A percentile compares a stretch with the other conserved stretches of the same genome.
Evolutionary conservation across 169 alveolate species (phyloP).

Genomic region (Plasmodium blacklocki): DNA sequence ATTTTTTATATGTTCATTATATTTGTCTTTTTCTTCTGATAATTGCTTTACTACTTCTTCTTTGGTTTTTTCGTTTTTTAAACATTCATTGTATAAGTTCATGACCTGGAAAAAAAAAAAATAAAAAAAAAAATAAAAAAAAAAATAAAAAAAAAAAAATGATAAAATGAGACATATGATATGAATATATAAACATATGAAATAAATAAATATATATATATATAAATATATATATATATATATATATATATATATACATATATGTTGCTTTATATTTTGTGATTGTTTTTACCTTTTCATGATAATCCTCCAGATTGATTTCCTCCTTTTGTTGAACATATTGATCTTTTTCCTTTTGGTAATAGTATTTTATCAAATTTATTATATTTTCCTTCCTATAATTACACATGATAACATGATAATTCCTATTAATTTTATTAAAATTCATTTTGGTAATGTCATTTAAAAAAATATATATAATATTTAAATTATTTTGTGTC

Average conservation of each 20-base stretch:
- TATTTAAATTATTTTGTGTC: background rate
- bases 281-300: slow-evolving; percentile 2
- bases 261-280: background rate
- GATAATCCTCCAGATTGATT: background rate
- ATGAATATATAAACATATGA: background rate
- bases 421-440: background rate
- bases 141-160: background rate
- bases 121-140: background rate
- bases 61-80: background rate
- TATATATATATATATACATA: too few relatives aligned
- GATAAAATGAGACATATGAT: background rate
- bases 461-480: slow-evolving; percentile 18
- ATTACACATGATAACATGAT: slow-evolving; percentile 25
- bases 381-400: slow-evolving; percentile 30
- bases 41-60: slow-evolving; percentile 5
- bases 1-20: background rate
- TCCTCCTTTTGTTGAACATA: too few relatives aligned
- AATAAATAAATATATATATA: background rate
- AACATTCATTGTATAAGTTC: background rate
- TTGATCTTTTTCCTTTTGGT: background rate
- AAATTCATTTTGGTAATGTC: background rate
- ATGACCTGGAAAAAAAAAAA: background rate
- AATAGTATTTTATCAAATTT: slow-evolving; percentile 30
- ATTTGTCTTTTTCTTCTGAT: background rate
- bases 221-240: background rate